Percentiles rank a stretch among this genome's conserved stretches.
Evolutionary conservation across 352 stramenopile species (phyloP).

Genomic region (Globisporangium middletonii): DNA sequence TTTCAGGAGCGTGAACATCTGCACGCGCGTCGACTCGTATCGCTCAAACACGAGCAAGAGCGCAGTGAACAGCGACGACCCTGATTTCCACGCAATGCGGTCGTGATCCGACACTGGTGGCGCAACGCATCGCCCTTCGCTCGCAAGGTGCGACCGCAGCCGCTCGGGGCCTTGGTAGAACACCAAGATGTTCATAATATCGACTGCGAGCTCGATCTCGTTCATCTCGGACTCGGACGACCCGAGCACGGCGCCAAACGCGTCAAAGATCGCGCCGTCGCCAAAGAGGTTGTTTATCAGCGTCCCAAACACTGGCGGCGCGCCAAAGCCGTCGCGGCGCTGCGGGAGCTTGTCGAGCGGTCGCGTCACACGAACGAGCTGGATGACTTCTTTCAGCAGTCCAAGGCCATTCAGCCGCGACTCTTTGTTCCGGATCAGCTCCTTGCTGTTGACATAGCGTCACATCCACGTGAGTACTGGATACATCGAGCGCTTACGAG

Average conservation of each 20-base stretch:
- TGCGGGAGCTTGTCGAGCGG: constrained; percentile 59
- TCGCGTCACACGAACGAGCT: constrained; percentile 53
- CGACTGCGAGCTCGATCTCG: constrained; percentile 44
- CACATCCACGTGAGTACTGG: constrained; percentile 7
- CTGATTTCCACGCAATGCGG: constrained; percentile 49
- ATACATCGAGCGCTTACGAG: neutral
- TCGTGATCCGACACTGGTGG: constrained; percentile 57
- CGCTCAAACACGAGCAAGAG: constrained; percentile 65
- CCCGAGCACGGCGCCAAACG: constrained; percentile 45
- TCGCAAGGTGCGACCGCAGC: constrained; percentile 56
- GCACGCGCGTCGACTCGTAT: constrained; percentile 50
- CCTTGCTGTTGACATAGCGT: constrained; percentile 27
- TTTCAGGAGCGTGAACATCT: constrained; percentile 59
- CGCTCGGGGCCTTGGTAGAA: constrained; percentile 68
- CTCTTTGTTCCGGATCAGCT: constrained; percentile 30
- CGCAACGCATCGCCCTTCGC: constrained; percentile 61
- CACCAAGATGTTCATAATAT: constrained; percentile 67
- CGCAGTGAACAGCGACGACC: constrained; percentile 68
- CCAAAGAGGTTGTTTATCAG: constrained; percentile 65
- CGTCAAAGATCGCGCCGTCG: constrained; percentile 53
- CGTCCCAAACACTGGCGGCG: constrained; percentile 47
- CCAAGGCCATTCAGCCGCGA: constrained; percentile 47
- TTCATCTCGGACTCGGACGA: constrained; percentile 33
- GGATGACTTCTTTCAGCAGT: constrained; percentile 66
- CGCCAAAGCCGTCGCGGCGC: constrained; percentile 46